phyloP scores from a whole-genome alignment of 1,139 yeast genomes.

The Saccharomyces hybrid region DNA sequence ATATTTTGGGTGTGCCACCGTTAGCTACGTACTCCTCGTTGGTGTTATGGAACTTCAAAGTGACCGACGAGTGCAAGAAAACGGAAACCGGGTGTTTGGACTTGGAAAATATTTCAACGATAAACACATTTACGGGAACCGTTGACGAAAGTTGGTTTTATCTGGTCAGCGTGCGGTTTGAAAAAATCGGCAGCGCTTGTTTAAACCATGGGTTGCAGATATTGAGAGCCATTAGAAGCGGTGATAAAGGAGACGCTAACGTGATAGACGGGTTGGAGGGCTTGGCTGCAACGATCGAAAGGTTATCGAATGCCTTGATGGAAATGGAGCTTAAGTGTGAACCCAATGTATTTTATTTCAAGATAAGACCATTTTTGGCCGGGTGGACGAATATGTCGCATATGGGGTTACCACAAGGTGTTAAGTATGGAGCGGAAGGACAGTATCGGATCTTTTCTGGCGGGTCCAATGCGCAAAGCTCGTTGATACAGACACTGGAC shows the following conservation, averaged over 20 bases:
- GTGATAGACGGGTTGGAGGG: slow-evolving; percentile 24
- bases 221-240: slow-evolving; percentile 40
- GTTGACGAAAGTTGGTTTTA: slow-evolving; percentile 94
- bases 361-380: slow-evolving; percentile 82
- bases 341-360: slow-evolving; percentile 81
- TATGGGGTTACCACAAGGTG: slow-evolving; percentile 75
- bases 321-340: slow-evolving; percentile 93
- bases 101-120: slow-evolving; percentile 55
- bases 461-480: slow-evolving; percentile 91
- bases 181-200: slow-evolving; percentile 68
- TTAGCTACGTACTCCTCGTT: slow-evolving; percentile 81
- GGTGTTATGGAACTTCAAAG: slow-evolving; percentile 80
- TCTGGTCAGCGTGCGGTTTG: slow-evolving; percentile 79
- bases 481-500: slow-evolving; percentile 81
- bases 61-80: slow-evolving; percentile 41
- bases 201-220: slow-evolving; percentile 56
- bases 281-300: slow-evolving; percentile 65
- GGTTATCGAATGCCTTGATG: slow-evolving; percentile 65
- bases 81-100: slow-evolving; percentile 23
- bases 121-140: slow-evolving; percentile 82
- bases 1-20: slow-evolving; percentile 68
- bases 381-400: slow-evolving; percentile 94
- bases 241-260: slow-evolving; percentile 4
- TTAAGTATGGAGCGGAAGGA: slow-evolving; percentile 63
- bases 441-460: slow-evolving; percentile 64